Percentiles rank a stretch among this genome's conserved stretches.
phyloP scores from a whole-genome alignment of 2,329 filamentous ascomycete species.

The Xylariales sp. region DNA sequence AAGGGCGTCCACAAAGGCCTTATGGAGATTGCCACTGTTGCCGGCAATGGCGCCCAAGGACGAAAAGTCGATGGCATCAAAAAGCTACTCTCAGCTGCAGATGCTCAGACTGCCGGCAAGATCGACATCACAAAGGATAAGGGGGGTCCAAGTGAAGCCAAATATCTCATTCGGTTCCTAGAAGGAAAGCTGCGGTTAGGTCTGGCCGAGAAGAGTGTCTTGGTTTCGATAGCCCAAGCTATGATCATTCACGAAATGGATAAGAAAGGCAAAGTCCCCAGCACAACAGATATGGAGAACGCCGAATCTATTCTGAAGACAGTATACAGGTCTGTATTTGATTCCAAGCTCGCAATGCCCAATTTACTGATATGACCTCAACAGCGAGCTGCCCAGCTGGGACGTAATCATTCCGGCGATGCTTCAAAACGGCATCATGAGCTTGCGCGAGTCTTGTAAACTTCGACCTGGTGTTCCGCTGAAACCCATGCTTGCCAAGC shows the following conservation, averaged over 20 bases:
- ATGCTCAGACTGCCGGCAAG: slow-evolving; percentile 68
- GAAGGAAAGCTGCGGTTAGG: slow-evolving; percentile 93
- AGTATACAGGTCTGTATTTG: slow-evolving; percentile 67
- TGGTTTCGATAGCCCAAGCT: slow-evolving; percentile 86
- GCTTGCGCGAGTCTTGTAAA: slow-evolving; percentile 80
- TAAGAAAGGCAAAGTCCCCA: slow-evolving; percentile 65
- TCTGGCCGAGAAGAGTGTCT: slow-evolving; percentile 85
- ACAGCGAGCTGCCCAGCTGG: slow-evolving; percentile 90
- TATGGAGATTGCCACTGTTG: slow-evolving; percentile 80
- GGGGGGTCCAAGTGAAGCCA: slow-evolving; percentile 90
- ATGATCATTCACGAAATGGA: slow-evolving; percentile 78
- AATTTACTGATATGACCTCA: slow-evolving; percentile 24
- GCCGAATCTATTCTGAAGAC: slow-evolving; percentile 84
- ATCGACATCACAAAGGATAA: slow-evolving; percentile 91
- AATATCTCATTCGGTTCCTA: slow-evolving; percentile 86
- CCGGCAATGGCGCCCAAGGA: slow-evolving; percentile 82
- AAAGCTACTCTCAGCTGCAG: slow-evolving; percentile 88
- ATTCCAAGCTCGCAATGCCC: background rate
- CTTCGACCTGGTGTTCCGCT: slow-evolving; percentile 89
- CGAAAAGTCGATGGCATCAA: slow-evolving; percentile 94
- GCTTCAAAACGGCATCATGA: slow-evolving; percentile 78
- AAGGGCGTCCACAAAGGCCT: slow-evolving; percentile 82
- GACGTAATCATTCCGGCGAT: slow-evolving; percentile 91
- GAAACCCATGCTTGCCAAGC: slow-evolving; percentile 98
- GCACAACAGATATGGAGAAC: slow-evolving; percentile 71